Base-by-base conservation (phyloP, 192 early-diverging fungal genomes). In the Polychytrium aggregatum region DNA sequence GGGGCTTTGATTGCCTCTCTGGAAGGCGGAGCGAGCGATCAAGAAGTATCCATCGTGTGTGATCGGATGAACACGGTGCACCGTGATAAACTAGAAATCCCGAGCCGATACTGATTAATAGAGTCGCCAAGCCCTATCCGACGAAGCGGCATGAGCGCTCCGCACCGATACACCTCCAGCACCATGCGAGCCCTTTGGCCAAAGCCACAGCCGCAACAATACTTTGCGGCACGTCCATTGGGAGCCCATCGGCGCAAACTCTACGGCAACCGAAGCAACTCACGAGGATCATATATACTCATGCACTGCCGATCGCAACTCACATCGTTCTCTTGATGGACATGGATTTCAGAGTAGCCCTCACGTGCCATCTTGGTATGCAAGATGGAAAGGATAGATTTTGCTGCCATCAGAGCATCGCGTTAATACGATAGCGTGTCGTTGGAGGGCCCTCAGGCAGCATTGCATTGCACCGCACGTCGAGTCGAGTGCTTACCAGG, bases 281-380 rank as follows among this genome's bases (percentile, higher is more conserved):
- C n/a, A n/a, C n/a, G n/a, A n/a, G n/a, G n/a, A n/a, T n/a, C n/a
- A n/a, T n/a, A n/a, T n/a, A n/a, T n/a, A n/a, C n/a, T n/a, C n/a
- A n/a, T n/a, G n/a, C n/a, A n/a, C n/a, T n/a, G n/a, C n/a, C n/a
- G n/a, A n/a, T n/a, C n/a, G 13, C 26, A 46, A 50, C 68, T 54
- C 60, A 83, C 82, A 50, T 84, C 88, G 52, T 82, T 81, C 57
- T 97, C 93, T 40, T 97, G 92, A 59, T 97, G 83, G 21, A 98
- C 92, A 68, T 98, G 90, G 17, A 91, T 84, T 50, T 98, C 96
- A 10, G 72, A 72, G 63, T 78, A 96, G 6, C 85, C 84, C 48
- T 90, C 70, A 27, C 82, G 56, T 0, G 91, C 82, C 74, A 98
- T 79, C 48, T 90, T 80, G 7, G 68, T 58, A 58, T 97, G 96